Evolutionary conservation across 1,284 basidiomycete species (phyloP).

Genomic region (Boletus calvinii): DNA sequence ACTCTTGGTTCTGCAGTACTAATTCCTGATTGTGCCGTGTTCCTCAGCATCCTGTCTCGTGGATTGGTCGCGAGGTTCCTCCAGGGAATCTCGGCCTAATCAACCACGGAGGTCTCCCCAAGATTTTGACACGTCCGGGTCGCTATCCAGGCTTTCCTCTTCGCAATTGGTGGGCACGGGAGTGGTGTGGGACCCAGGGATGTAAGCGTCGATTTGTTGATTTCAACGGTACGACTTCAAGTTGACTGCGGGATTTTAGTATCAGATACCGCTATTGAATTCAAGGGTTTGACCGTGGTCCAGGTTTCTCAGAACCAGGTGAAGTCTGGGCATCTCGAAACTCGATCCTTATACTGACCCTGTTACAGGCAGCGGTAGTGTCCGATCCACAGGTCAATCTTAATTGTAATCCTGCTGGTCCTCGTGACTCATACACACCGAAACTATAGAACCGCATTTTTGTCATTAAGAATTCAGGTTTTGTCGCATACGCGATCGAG

Average conservation of each 20-base stretch:
- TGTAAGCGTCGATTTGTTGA: slow-evolving; percentile 41
- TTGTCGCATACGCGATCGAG: slow-evolving; percentile 72
- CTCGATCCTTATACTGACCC: slow-evolving; percentile 5
- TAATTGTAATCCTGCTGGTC: neutral
- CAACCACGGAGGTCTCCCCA: slow-evolving; percentile 76
- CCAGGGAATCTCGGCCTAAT: slow-evolving; percentile 68
- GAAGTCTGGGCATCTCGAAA: neutral
- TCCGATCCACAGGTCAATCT: slow-evolving; percentile 61
- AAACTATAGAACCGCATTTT: slow-evolving; percentile 62
- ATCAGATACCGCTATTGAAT: slow-evolving; percentile 76
- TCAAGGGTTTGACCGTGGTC: slow-evolving; percentile 72
- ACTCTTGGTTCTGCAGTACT: neutral
- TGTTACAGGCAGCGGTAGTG: slow-evolving; percentile 62
- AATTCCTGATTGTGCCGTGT: slow-evolving; percentile 4
- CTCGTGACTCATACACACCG: neutral
- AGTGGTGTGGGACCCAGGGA: slow-evolving; percentile 64
- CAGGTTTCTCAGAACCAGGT: slow-evolving; percentile 78
- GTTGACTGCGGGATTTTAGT: slow-evolving; percentile 41
- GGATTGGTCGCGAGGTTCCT: slow-evolving; percentile 66
- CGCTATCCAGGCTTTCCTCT: slow-evolving; percentile 74
- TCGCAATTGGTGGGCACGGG: slow-evolving; percentile 78
- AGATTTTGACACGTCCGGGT: slow-evolving; percentile 66
- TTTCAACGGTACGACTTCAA: neutral
- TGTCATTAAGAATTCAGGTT: slow-evolving; percentile 74
- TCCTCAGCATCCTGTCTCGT: slow-evolving; percentile 55